These are phyloP conservation scores for Ilex asprella DNA, from an alignment of 257 asterid species.

Conservation along the genomic window DNA sequence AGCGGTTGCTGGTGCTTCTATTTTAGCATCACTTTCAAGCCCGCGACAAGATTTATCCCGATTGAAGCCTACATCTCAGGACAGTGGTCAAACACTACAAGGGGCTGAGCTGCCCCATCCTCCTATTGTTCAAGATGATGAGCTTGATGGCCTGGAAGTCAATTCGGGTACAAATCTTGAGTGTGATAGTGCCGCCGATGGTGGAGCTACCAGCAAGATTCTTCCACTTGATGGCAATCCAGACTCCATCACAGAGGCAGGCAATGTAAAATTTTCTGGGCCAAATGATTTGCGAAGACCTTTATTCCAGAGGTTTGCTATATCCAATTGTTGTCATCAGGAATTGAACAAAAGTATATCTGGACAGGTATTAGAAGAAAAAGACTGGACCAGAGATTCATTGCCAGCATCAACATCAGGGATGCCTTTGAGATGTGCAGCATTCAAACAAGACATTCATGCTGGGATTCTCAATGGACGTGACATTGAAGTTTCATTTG, in stretches of 20 bases:
- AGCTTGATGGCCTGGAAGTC: conserved; percentile 66
- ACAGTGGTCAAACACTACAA: conserved; percentile 40
- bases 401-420: conserved; percentile 44
- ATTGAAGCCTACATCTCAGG: conserved; percentile 53
- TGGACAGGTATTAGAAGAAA: conserved; percentile 44
- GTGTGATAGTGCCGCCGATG: conserved; percentile 46
- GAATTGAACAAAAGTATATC: conserved; percentile 15
- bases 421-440: conserved; percentile 45
- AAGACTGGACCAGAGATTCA: conserved; percentile 57
- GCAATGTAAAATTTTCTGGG: conserved; percentile 27
- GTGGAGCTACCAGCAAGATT: conserved; percentile 42
- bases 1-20: conserved; percentile 85
- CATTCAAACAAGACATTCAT: conserved; percentile 54
- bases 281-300: conserved; percentile 12
- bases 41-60: conserved; percentile 52
- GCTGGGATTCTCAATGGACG: conserved; percentile 55
- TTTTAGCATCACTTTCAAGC: conserved; percentile 82
- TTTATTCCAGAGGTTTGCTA: conserved; percentile 7
- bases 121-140: conserved; percentile 59
- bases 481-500: conserved; percentile 64
- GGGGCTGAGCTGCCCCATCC: conserved; percentile 54
- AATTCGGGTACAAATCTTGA: conserved; percentile 50
- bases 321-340: conserved; percentile 8
- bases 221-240: conserved; percentile 45
- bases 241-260: conserved; percentile 54